Evolutionary conservation across 306 rosid species (phyloP).

Genomic region (Coriaria nepalensis): DNA sequence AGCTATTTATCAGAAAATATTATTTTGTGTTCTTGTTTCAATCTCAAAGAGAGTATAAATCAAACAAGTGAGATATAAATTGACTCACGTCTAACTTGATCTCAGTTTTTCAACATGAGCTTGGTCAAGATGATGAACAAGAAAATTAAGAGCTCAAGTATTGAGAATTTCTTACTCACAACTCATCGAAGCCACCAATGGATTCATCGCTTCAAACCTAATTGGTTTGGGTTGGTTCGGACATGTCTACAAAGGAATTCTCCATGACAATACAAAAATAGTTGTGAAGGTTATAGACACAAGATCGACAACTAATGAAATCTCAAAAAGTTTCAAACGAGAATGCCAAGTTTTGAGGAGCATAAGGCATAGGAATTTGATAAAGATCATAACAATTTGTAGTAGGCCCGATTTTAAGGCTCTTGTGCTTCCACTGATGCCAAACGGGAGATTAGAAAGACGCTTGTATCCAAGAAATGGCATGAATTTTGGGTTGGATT

Average conservation of each 20-base stretch:
- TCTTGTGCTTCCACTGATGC: conserved; percentile 78
- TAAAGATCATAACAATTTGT: conserved; percentile 71
- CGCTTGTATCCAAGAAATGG: conserved; percentile 55
- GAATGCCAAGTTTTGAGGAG: conserved; percentile 62
- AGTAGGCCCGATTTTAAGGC: conserved; percentile 73
- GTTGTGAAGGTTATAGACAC: conserved; percentile 74
- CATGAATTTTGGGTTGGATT: conserved; percentile 27
- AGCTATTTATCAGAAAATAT: too few species aligned
- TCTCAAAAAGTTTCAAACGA: conserved; percentile 59
- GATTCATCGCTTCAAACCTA: conserved; percentile 50
- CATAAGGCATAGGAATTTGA: conserved; percentile 72
- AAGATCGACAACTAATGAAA: conserved; percentile 25
- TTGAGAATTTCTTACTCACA: conserved; percentile 60
- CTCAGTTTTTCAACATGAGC: too few species aligned
- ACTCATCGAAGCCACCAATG: conserved; percentile 67
- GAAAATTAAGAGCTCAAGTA: conserved; percentile 38
- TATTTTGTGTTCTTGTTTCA: too few species aligned
- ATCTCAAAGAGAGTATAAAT: too few species aligned
- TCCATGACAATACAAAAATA: conserved; percentile 52
- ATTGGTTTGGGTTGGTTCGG: conserved; percentile 82
- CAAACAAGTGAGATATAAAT: too few species aligned
- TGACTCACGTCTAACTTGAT: too few species aligned
- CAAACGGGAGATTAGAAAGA: conserved; percentile 78
- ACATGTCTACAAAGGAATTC: conserved; percentile 69
- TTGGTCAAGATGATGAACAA: conserved; percentile 37